A percentile compares a stretch with the other conserved stretches of the same genome.
Evolutionary conservation across 257 asterid species (phyloP).

Genomic region (Salvia splendens): DNA sequence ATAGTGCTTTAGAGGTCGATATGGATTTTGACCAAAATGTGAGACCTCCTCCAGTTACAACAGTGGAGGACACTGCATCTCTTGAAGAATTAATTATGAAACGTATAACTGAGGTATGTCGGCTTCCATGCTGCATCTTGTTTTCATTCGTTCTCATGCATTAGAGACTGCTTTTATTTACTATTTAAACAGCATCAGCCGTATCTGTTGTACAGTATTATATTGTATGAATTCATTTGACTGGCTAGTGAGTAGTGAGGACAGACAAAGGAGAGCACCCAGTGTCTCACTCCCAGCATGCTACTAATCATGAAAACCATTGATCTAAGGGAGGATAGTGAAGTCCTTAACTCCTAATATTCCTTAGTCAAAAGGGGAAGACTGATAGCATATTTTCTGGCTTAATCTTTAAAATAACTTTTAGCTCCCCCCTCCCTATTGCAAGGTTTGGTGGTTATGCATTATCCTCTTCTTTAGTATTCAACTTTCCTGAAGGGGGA

Average conservation of each 20-base stretch:
- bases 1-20: conserved; percentile 92
- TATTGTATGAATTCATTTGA: neutral
- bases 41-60: conserved; percentile 87
- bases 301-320: neutral
- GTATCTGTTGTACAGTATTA: neutral
- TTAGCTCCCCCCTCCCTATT: neutral
- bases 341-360: neutral
- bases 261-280: neutral
- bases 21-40: conserved; percentile 92
- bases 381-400: neutral
- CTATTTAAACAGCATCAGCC: neutral
- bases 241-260: neutral
- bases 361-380: neutral
- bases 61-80: conserved; percentile 78
- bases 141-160: conserved; percentile 4
- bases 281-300: neutral
- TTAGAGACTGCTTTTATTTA: conserved; percentile 6
- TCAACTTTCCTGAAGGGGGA: neutral
- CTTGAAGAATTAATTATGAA: conserved; percentile 85
- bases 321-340: neutral
- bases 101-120: conserved; percentile 74
- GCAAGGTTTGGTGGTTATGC: conserved; percentile 13
- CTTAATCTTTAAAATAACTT: conserved; percentile 15
- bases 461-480: neutral
- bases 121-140: neutral